Conservation (phyloP, 1,139 yeast genomes). For the Saccharomyces hybrid region DNA sequence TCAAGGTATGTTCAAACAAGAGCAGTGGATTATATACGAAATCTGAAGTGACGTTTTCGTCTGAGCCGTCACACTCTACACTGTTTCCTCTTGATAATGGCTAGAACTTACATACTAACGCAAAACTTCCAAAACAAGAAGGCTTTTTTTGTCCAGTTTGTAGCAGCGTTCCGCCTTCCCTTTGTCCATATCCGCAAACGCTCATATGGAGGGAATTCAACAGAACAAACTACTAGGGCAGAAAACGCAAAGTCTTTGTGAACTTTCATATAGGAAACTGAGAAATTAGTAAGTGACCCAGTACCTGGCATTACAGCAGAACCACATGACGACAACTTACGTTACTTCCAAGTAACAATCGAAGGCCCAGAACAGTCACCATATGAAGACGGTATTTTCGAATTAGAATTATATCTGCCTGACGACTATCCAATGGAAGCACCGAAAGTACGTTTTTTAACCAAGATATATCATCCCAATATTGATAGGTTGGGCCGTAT, state of each 20-base stretch:
- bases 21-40: not conserved
- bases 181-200: not conserved
- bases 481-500: constrained; percentile 92
- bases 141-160: not conserved
- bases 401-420: constrained; percentile 47
- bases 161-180: not conserved
- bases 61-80: not conserved
- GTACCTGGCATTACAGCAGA: constrained; percentile 92
- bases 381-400: constrained; percentile 59
- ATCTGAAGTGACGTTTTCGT: not conserved
- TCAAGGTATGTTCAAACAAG: constrained; percentile 43
- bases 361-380: constrained; percentile 73
- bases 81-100: not conserved
- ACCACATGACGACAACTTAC: constrained; percentile 88
- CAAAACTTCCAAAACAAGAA: not conserved
- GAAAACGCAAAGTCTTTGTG: not conserved
- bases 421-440: constrained; percentile 65
- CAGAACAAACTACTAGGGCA: not conserved
- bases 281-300: constrained; percentile 84
- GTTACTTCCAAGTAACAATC: constrained; percentile 82
- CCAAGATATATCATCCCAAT: constrained; percentile 93
- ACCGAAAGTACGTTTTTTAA: constrained; percentile 85
- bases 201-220: not conserved
- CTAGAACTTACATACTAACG: not conserved
- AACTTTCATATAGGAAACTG: constrained; percentile 56